Conservation (phyloP, 148 eudicot species). For the Fagopyrum tataricum region DNA sequence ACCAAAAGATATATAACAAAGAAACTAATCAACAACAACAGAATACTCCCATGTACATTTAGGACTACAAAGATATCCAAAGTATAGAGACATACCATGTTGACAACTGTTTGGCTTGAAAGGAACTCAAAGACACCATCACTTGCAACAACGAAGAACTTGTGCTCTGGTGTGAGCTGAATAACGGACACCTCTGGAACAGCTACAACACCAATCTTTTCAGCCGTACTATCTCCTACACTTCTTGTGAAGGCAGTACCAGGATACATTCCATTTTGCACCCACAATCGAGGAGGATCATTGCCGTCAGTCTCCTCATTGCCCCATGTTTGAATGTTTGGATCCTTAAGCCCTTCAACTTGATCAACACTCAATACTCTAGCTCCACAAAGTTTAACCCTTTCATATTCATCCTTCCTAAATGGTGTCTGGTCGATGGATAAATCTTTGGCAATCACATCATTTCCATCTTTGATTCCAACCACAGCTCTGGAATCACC, state of each 20-base stretch:
- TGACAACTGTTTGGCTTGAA: constrained; percentile 80
- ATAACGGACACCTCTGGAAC: constrained; percentile 75
- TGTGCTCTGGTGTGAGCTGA: constrained; percentile 54
- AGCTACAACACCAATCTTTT: constrained; percentile 86
- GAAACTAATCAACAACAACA: not conserved
- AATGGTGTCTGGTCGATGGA: constrained; percentile 92
- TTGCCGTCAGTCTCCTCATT: constrained; percentile 83
- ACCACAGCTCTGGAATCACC: constrained; percentile 95
- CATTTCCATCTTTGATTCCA: constrained; percentile 57
- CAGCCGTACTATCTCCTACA: constrained; percentile 86
- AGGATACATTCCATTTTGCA: constrained; percentile 84
- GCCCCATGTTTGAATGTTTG: constrained; percentile 77
- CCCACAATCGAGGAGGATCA: constrained; percentile 97
- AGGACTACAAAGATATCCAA: not conserved
- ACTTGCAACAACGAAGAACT: constrained; percentile 87
- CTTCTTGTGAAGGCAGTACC: constrained; percentile 97
- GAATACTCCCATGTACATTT: not conserved
- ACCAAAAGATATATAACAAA: not conserved
- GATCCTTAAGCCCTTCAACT: constrained; percentile 94
- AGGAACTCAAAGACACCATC: constrained; percentile 97
- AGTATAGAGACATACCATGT: constrained; percentile 48
- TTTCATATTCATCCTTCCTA: constrained; percentile 84
- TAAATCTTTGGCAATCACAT: constrained; percentile 52
- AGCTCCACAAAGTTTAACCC: constrained; percentile 91
- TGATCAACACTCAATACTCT: constrained; percentile 94